A percentile compares a stretch with the other conserved stretches of the same genome.
Conservation (phyloP, 2,329 filamentous ascomycete species). For the Fusarium aywerte region DNA sequence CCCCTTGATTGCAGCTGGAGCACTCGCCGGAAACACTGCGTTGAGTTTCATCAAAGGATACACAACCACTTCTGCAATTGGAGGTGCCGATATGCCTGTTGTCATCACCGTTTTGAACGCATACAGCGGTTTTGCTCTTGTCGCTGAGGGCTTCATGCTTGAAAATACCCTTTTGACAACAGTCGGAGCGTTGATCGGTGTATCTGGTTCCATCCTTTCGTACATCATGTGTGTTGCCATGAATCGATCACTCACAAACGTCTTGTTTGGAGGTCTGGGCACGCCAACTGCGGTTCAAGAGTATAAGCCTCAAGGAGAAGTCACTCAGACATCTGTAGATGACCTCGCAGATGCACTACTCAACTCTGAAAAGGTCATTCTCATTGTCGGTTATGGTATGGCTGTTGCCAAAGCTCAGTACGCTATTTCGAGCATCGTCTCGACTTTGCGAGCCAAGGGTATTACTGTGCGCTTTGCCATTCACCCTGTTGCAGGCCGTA, state of each 20-base stretch:
- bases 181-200: constrained; percentile 86
- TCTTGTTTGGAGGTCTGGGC: constrained; percentile 85
- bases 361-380: constrained; percentile 85
- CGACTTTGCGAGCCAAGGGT: constrained; percentile 76
- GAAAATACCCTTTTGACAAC: constrained; percentile 87
- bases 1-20: constrained; percentile 81
- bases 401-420: constrained; percentile 94
- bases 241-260: constrained; percentile 90
- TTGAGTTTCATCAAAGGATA: constrained; percentile 88
- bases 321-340: constrained; percentile 82
- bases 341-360: constrained; percentile 81
- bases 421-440: constrained; percentile 84
- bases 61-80: constrained; percentile 88
- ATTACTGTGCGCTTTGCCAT: constrained; percentile 89
- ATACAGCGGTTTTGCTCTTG: constrained; percentile 89
- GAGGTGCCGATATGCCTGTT: constrained; percentile 93
- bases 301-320: constrained; percentile 81
- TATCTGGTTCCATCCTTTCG: constrained; percentile 87
- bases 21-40: constrained; percentile 78
- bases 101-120: constrained; percentile 92
- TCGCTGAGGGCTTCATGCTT: constrained; percentile 92
- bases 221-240: constrained; percentile 91
- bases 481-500: constrained; percentile 88
- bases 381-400: constrained; percentile 94
- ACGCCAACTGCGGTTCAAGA: constrained; percentile 68